Base-by-base conservation (phyloP, 1,284 basidiomycete species). In the Heterobasidion annosum region DNA sequence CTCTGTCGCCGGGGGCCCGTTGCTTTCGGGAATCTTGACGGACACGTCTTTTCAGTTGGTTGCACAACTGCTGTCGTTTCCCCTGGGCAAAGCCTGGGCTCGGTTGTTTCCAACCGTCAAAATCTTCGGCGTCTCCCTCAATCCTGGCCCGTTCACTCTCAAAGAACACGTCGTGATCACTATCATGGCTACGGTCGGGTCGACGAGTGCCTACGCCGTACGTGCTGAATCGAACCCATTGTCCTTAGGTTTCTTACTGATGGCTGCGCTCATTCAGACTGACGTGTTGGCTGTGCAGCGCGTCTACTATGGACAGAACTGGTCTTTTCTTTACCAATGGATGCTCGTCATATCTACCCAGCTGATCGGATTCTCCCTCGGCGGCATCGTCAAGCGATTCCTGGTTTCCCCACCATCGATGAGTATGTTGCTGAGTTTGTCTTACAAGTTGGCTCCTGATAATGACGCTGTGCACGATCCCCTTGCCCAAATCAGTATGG, bases 361-460 rank as follows among this genome's bases (percentile, higher is more conserved):
- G 66, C 73, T 95, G 51, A 86, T 93, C 47, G 94, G 94, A 1
- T 91, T 95, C 63, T 85, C 88, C 2, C 78, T 95, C 16, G 91
- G 93, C 8, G 94, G 94, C n/a, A 69, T 91, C 45, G 34, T 54
- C 10, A 56, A 53, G 18, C 77, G 83, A 8, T 88, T 89, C 73
- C 75, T 94, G 40, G 89, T 94, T 8, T 82, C 85, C 60, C 95
- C 94, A 0, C 91, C 93, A 0, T 88, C 88, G 0, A 93, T 97
- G 90, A 90, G 84, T 72, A 35, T 4, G 59, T 61, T 4, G 15
- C 37, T 8, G 37, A 10, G 2, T 5, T 45, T 40, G 46, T 3
- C 35, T 34, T 42, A 40, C 45, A 32, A 16, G 16, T 43, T 43
- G 16, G 25, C 52, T 51, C 43, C 16, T 34, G 3, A 25, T 46